A percentile compares a stretch with the other conserved stretches of the same genome.
phyloP scores from a whole-genome alignment of 257 asterid genomes.

The Lantana camara region DNA sequence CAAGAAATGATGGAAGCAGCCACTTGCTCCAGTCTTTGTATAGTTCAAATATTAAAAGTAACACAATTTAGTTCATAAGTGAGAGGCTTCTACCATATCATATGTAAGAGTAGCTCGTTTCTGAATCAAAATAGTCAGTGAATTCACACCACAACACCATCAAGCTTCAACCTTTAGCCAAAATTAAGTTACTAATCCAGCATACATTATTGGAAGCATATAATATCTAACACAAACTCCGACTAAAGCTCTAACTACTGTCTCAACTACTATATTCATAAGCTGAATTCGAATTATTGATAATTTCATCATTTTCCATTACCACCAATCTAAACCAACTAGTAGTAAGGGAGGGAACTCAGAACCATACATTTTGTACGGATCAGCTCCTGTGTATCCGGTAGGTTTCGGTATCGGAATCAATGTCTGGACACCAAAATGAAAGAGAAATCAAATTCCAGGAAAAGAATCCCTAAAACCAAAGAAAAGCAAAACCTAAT shows the following conservation, averaged over 20 bases:
- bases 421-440: slow-evolving; percentile 54
- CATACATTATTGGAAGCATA: slow-evolving; percentile 5
- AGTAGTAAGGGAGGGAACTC: slow-evolving; percentile 19
- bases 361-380: slow-evolving; percentile 79
- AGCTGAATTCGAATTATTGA: neutral
- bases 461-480: neutral
- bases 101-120: neutral
- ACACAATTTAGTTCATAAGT: neutral
- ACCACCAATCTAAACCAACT: slow-evolving; percentile 16
- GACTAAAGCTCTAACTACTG: neutral
- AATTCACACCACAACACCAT: neutral
- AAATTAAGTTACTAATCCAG: neutral
- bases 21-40: slow-evolving; percentile 10
- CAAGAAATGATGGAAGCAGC: slow-evolving; percentile 1
- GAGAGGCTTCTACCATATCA: neutral
- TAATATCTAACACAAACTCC: neutral
- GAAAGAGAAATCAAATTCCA: slow-evolving; percentile 11
- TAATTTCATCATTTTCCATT: neutral
- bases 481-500: slow-evolving; percentile 28
- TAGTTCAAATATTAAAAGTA: neutral
- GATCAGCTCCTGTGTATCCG: slow-evolving; percentile 96
- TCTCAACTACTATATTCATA: neutral
- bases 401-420: slow-evolving; percentile 89
- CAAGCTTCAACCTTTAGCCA: neutral
- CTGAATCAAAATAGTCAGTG: neutral